These are phyloP conservation scores for Chlorella sorokiniana DNA, from an alignment of 139 green algal species.

Conservation along the genomic window DNA sequence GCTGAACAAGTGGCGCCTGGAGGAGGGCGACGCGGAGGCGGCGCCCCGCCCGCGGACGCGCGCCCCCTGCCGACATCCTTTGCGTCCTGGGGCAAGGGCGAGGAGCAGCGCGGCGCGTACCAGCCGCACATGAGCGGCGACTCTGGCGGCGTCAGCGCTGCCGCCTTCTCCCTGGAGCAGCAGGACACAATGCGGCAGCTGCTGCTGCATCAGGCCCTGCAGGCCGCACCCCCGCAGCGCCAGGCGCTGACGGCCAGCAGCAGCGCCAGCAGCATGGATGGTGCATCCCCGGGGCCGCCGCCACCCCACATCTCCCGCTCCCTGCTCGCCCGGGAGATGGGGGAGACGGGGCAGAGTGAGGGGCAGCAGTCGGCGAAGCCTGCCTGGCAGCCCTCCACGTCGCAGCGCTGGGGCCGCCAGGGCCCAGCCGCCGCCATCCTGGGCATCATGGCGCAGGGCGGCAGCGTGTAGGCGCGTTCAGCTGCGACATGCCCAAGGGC, in stretches of 20 bases:
- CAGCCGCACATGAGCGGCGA: background rate
- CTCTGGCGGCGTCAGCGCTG: background rate
- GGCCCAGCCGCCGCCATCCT: slow-evolving; percentile 4
- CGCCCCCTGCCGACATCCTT: too few species aligned
- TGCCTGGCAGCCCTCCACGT: background rate
- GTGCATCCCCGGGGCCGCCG: background rate
- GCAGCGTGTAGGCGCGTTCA: background rate
- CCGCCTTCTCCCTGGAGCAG: slow-evolving; percentile 19
- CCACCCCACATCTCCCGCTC: background rate
- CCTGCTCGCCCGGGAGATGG: slow-evolving; percentile 2
- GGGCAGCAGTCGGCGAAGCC: background rate
- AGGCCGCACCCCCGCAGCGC: background rate
- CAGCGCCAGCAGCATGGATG: slow-evolving; percentile 16
- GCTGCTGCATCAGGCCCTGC: slow-evolving; percentile 10
- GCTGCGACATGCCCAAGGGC: background rate
- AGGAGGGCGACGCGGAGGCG: too few species aligned
- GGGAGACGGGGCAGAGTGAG: background rate
- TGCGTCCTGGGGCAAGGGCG: background rate
- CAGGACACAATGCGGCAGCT: slow-evolving; percentile 20
- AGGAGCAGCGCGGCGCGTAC: background rate
- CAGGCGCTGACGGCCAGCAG: slow-evolving; percentile 2
- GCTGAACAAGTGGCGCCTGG: slow-evolving; percentile 21
- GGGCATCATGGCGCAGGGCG: background rate
- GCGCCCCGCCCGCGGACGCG: too few species aligned
- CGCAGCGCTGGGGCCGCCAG: background rate